Percentiles rank a stretch among this genome's conserved stretches.
Evolutionary conservation across 257 asterid species (phyloP).

Genomic region (Solanum ossicruentum): DNA sequence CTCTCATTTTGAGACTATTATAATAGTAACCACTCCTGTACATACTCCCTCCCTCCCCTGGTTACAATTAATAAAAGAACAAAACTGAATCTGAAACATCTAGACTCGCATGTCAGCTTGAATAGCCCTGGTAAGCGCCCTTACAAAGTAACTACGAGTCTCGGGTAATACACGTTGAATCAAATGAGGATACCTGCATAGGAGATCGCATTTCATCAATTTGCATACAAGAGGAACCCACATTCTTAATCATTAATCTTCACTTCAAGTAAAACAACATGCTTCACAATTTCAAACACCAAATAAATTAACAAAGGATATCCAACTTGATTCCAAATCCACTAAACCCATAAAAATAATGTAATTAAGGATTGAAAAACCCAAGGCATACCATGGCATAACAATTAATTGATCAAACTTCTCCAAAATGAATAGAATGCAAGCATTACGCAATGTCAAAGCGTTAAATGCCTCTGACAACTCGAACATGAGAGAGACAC

Average conservation of each 20-base stretch:
- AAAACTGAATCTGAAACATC: constrained; percentile 22
- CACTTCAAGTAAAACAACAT: neutral
- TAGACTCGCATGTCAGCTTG: constrained; percentile 41
- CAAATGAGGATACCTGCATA: constrained; percentile 60
- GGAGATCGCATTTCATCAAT: neutral
- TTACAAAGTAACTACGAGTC: constrained; percentile 62
- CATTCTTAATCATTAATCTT: neutral
- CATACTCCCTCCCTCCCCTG: constrained; percentile 27
- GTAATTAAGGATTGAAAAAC: neutral
- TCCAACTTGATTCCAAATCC: neutral
- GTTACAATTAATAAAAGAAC: constrained; percentile 31
- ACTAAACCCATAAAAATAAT: neutral
- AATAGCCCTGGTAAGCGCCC: constrained; percentile 43
- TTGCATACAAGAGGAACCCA: neutral
- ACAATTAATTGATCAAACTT: constrained; percentile 46
- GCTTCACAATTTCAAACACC: neutral
- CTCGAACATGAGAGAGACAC: constrained; percentile 79
- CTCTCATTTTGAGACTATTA: neutral
- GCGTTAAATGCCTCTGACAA: constrained; percentile 93
- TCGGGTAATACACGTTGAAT: constrained; percentile 69
- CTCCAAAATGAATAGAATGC: constrained; percentile 72
- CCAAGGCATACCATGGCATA: constrained; percentile 50
- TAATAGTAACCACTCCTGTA: constrained; percentile 27
- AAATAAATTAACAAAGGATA: neutral
- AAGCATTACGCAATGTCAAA: constrained; percentile 56